These are phyloP conservation scores for Myxozyma neotropica DNA, from an alignment of 805 yeast species.

Conservation along the genomic window DNA sequence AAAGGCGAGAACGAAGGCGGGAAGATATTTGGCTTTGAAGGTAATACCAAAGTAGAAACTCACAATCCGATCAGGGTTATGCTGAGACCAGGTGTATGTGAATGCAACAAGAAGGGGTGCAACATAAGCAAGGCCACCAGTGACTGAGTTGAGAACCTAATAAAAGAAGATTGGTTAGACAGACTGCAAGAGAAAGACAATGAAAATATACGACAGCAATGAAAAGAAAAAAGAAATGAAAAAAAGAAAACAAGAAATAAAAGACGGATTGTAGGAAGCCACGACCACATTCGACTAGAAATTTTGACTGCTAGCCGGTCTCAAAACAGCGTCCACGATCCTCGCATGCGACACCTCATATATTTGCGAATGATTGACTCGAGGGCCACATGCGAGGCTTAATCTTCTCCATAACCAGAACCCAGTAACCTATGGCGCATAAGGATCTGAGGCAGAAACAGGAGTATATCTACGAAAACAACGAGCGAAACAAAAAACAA, in stretches of 20 bases:
- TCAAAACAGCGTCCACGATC: slow-evolving; percentile 34
- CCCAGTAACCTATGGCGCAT: slow-evolving; percentile 38
- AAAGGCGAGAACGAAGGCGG: slow-evolving; percentile 41
- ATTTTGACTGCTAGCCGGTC: slow-evolving; percentile 22
- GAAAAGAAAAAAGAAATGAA: slow-evolving; percentile 3
- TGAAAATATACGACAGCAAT: background rate
- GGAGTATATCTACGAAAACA: slow-evolving; percentile 36
- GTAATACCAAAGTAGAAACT: slow-evolving; percentile 39
- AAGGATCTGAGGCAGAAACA: slow-evolving; percentile 43
- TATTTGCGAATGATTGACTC: slow-evolving; percentile 33
- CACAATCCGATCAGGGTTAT: slow-evolving; percentile 39
- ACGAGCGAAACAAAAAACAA: background rate
- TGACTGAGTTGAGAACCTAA: slow-evolving; percentile 25
- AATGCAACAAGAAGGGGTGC: slow-evolving; percentile 42
- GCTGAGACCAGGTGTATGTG: slow-evolving; percentile 47
- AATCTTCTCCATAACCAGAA: slow-evolving; percentile 43
- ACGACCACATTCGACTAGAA: slow-evolving; percentile 33
- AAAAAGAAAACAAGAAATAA: no score
- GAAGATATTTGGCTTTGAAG: slow-evolving; percentile 41
- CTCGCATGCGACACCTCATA: slow-evolving; percentile 16
- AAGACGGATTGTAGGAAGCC: slow-evolving; percentile 36
- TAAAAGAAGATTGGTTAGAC: background rate
- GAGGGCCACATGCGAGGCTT: slow-evolving; percentile 33
- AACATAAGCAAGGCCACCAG: slow-evolving; percentile 37
- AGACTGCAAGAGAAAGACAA: background rate